Percentiles rank a stretch among this genome's conserved stretches.
Evolutionary conservation across 352 stramenopile species (phyloP).

Genomic region (Globisporangium barbulae): DNA sequence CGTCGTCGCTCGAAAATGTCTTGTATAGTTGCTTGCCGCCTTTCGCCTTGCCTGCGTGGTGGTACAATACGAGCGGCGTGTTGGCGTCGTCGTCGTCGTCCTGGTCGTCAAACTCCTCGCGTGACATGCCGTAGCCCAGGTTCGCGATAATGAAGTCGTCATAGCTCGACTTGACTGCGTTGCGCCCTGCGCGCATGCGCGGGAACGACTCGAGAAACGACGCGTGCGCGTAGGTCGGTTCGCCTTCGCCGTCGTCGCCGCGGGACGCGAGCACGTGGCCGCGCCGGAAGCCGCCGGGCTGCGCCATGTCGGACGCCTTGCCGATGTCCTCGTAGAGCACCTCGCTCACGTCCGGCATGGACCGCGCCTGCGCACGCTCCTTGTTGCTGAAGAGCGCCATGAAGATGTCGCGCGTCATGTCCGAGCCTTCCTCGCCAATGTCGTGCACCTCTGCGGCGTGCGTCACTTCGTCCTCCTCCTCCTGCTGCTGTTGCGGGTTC

Average conservation of each 20-base stretch:
- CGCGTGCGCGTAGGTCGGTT: conserved; percentile 40
- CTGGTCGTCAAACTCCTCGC: conserved; percentile 30
- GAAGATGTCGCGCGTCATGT: conserved; percentile 71
- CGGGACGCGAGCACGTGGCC: conserved; percentile 47
- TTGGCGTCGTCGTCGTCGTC: conserved; percentile 26
- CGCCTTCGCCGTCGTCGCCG: conserved; percentile 26
- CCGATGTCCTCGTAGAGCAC: conserved; percentile 57
- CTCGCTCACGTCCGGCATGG: conserved; percentile 49
- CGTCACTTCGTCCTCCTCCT: not conserved
- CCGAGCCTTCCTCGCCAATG: conserved; percentile 52
- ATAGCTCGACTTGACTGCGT: conserved; percentile 46
- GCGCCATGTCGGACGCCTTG: conserved; percentile 51
- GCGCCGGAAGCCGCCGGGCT: conserved; percentile 49
- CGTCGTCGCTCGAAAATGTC: conserved; percentile 4
- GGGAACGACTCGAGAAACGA: conserved; percentile 45
- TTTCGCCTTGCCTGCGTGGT: conserved; percentile 20
- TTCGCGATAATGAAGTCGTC: conserved; percentile 53
- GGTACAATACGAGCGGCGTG: conserved; percentile 34
- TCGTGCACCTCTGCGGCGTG: conserved; percentile 40
- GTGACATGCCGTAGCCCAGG: conserved; percentile 34
- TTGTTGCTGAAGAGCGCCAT: conserved; percentile 58
- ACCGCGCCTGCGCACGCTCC: conserved; percentile 37
- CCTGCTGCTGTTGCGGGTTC: not conserved
- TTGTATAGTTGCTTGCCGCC: conserved; percentile 15
- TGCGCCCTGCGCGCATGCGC: conserved; percentile 12